Conservation (phyloP, 176 grass and related monocot species). For the Tuctoria greenei region DNA sequence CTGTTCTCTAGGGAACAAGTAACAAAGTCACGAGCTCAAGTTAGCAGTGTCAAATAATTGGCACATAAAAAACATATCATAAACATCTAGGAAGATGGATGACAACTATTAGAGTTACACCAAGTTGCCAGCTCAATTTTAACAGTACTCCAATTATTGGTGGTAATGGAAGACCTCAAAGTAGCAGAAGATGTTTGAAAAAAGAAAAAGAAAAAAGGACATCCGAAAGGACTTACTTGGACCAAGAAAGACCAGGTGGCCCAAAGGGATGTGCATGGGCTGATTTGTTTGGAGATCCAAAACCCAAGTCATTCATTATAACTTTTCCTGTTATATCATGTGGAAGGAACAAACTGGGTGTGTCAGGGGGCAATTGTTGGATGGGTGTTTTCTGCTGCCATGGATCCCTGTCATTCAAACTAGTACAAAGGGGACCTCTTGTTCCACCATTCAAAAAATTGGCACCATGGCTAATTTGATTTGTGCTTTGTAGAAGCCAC, state of each 20-base stretch:
- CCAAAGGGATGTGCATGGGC: constrained; percentile 43
- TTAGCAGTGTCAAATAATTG: neutral
- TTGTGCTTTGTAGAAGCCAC: constrained; percentile 52
- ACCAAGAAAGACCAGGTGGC: constrained; percentile 52
- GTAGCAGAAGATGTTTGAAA: neutral
- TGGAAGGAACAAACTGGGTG: constrained; percentile 61
- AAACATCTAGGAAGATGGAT: neutral
- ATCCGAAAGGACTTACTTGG: constrained; percentile 59
- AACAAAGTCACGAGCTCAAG: neutral
- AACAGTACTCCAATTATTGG: neutral
- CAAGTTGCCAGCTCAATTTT: neutral
- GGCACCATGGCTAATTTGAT: constrained; percentile 44
- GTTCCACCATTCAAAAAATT: constrained; percentile 57
- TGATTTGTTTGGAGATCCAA: constrained; percentile 50
- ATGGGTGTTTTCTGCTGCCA: constrained; percentile 56
- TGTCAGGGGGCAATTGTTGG: constrained; percentile 55
- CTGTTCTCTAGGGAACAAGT: neutral
- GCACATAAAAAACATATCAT: neutral
- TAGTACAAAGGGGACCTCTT: constrained; percentile 28
- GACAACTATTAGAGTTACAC: neutral
- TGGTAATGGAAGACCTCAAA: constrained; percentile 2
- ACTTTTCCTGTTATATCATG: constrained; percentile 55
- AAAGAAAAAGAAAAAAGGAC: constrained; percentile 14
- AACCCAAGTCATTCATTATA: constrained; percentile 34
- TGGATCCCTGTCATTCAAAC: constrained; percentile 48